phyloP scores from a whole-genome alignment of 257 asterid genomes.

The Asclepias syriaca region DNA sequence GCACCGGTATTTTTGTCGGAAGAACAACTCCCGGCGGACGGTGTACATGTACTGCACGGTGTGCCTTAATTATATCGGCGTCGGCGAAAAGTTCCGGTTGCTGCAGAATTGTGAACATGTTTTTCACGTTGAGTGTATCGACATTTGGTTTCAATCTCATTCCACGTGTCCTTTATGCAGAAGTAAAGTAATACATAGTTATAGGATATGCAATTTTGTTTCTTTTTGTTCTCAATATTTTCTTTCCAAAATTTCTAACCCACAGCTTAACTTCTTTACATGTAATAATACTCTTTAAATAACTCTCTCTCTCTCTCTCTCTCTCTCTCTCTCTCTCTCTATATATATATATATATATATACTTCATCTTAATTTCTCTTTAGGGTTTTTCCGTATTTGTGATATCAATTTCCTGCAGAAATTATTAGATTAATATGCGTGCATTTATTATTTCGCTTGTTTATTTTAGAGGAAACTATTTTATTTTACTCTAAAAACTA shows the following conservation, averaged over 20 bases:
- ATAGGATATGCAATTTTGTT: neutral
- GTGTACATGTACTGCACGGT: neutral
- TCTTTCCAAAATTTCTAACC: neutral
- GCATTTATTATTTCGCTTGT: too few relatives aligned
- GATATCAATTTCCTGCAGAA: too few relatives aligned
- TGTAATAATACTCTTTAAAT: too few relatives aligned
- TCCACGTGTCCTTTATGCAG: conserved; percentile 5
- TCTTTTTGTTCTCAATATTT: neutral
- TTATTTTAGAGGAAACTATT: too few relatives aligned
- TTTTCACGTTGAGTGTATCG: neutral
- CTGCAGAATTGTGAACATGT: conserved; percentile 1
- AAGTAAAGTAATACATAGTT: neutral
- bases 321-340: too few relatives aligned
- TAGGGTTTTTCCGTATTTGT: too few relatives aligned
- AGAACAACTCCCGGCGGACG: neutral
- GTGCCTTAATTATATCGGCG: neutral
- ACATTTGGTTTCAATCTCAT: neutral
- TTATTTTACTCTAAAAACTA: too few relatives aligned
- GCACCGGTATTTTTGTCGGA: neutral
- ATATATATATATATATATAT: neutral
- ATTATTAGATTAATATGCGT: too few relatives aligned
- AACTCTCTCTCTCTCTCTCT: too few relatives aligned
- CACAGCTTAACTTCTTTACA: neutral
- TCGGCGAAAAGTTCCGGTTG: conserved; percentile 1
- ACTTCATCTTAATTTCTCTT: neutral